Base-by-base conservation (phyloP, 2,329 filamentous ascomycete genomes). In the Aspergillus felis region DNA sequence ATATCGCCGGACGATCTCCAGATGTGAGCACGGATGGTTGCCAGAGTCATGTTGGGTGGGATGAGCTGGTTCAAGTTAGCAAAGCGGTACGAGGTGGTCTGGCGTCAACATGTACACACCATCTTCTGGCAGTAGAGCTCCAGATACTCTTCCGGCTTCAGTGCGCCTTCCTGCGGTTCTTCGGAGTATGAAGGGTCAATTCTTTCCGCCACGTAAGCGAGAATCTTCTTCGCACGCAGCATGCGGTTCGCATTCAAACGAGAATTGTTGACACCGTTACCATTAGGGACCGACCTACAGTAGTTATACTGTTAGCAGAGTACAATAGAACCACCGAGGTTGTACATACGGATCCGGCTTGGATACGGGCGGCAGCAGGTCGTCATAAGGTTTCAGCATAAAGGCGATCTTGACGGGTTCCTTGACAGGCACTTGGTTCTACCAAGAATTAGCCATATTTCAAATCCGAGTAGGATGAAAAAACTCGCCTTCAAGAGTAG, bases 401-500 rank as follows among this genome's bases (percentile, higher is more conserved):
- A 99, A 99, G 3, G 91, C 92, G n/a, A 97, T 87, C 80, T 99
- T 99, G 65, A 93, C 85, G 1, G 92, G 87, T n/a, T 97, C 94
- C 78, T 97, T 97, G 58, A 82, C 76, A 0, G 92, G 91, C 8
- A 91, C 85, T 70, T 85, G 83, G 71, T 97, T 97, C 80, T 91
- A 51, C 58, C 65, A 58, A 56, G 48, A 55, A 58, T 64, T 51
- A 58, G 57, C 55, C 7, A 48, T 20, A 32, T 9, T 20, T n/a
- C 20, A 5, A 4, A 17, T 22, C 17, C 10, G 48, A 24, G 20
- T 28, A 20, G 54, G 54, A 3, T 46, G 8, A 32, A 41, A 8
- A 28, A 38, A 4, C 63, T 65, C 76, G 88, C 86, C 67, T 82
- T 81, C 50, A 99, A 79, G 14, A 99, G 79, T 38, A 96, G 84